Evolutionary conservation across 306 rosid genomes (phyloP).

Genomic region (Lotus japonicus): DNA sequence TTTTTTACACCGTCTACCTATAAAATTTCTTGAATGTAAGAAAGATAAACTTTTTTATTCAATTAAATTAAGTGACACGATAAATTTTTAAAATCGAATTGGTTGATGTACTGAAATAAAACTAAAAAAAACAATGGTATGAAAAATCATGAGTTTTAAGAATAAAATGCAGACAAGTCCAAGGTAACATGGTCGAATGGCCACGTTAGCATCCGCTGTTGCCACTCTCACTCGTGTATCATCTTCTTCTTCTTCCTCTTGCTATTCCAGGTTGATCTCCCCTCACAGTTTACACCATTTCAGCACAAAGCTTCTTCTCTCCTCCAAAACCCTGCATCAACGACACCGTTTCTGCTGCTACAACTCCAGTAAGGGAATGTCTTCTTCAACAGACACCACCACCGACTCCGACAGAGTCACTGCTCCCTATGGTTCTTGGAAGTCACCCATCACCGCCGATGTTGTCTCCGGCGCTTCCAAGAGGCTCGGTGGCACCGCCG

Average conservation of each 20-base stretch:
- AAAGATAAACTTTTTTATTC: no score
- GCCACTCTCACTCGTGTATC: slow-evolving; percentile 8
- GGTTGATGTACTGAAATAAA: no score
- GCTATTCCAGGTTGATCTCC: not conserved
- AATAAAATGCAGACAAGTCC: no score
- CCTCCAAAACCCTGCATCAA: not conserved
- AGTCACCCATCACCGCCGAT: slow-evolving; percentile 80
- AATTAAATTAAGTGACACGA: no score
- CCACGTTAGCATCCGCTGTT: not conserved
- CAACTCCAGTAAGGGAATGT: slow-evolving; percentile 26
- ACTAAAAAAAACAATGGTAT: no score
- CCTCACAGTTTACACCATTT: slow-evolving; percentile 7
- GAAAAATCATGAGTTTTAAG: no score
- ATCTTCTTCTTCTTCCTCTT: not conserved
- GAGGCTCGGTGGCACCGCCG: slow-evolving; percentile 71
- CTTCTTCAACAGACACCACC: slow-evolving; percentile 32
- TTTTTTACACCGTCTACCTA: no score
- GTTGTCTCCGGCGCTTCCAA: slow-evolving; percentile 83
- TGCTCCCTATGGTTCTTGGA: slow-evolving; percentile 91
- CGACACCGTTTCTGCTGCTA: slow-evolving; percentile 7
- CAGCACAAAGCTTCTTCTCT: not conserved
- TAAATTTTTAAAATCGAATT: no score
- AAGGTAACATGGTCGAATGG: slow-evolving; percentile 9
- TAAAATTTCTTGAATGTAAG: no score
- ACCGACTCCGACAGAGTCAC: slow-evolving; percentile 27